Percentiles rank a stretch among this genome's conserved stretches.
These are phyloP conservation scores for Aspergillus cristatus DNA, from an alignment of 495 filamentous ascomycete species.

Conservation along the genomic window DNA sequence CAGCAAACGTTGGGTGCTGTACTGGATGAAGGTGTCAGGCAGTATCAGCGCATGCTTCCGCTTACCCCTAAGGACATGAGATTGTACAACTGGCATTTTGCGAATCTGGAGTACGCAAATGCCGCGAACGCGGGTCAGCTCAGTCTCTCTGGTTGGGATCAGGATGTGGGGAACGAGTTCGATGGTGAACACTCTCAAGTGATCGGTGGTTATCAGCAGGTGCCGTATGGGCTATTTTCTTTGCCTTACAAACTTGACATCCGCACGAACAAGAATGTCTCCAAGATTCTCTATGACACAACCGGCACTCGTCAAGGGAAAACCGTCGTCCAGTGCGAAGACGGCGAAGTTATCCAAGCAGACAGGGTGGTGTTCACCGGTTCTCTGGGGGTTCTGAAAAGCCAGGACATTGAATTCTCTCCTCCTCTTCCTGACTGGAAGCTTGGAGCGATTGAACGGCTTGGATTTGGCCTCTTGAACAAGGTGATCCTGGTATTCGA, in stretches of 20 bases:
- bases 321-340: slow-evolving; percentile 63
- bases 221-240: slow-evolving; percentile 72
- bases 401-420: slow-evolving; percentile 62
- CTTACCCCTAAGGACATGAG: slow-evolving; percentile 79
- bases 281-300: slow-evolving; percentile 56
- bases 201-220: slow-evolving; percentile 82
- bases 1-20: slow-evolving; percentile 75
- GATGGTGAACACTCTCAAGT: slow-evolving; percentile 90
- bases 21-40: slow-evolving; percentile 78
- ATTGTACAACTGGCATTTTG: slow-evolving; percentile 95
- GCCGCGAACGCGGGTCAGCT: slow-evolving; percentile 77
- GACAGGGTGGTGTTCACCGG: slow-evolving; percentile 84
- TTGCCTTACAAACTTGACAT: slow-evolving; percentile 74
- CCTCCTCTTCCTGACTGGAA: slow-evolving; percentile 86
- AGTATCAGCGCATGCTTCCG: slow-evolving; percentile 77
- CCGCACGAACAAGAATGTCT: slow-evolving; percentile 58
- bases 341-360: slow-evolving; percentile 67
- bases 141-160: slow-evolving; percentile 89
- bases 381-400: slow-evolving; percentile 83
- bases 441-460: slow-evolving; percentile 64
- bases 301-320: slow-evolving; percentile 26
- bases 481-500: slow-evolving; percentile 91
- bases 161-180: slow-evolving; percentile 95
- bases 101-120: slow-evolving; percentile 96
- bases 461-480: slow-evolving; percentile 92